Base-by-base conservation (phyloP, 176 grass and related monocot species). In the Ensete glaucum region DNA sequence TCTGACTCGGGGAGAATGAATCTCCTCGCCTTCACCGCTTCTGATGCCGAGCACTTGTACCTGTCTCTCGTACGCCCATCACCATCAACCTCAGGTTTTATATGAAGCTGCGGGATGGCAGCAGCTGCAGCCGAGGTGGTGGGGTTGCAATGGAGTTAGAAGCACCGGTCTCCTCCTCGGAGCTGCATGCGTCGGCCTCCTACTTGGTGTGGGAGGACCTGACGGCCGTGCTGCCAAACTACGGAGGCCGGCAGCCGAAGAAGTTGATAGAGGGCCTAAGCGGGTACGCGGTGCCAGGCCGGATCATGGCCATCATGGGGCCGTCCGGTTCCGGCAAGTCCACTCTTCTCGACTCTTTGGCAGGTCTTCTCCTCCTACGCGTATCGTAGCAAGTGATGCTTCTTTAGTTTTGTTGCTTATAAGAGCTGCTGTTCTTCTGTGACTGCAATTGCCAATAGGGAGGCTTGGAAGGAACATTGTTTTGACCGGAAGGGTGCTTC, bases 181-280 rank as follows among this genome's bases (percentile, higher is more conserved):
- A 82, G 53, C 17, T 19, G 11, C 65, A 77, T 13, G 82, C 86
- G 0, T 85, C 79, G 34, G 91, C 86, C 0, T 82, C 95, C 27
- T 91, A 92, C 86, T 80, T 99, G 53, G 92, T 89, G 54, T 99
- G 95, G 95, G 90, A 99, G 88, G 92, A 94, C 79, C 95, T 99
- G 1, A 94, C 88, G 53, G 95, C 90, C 26, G 88, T 87, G 79
- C 80, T 99, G 63, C 88, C 95, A 0, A 92, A 82, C 3, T 77
- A 82, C 52, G 88, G 94, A 3, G 8, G 23, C 17, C 85, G 85
- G 51, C 54, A 78, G 0, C 82, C 84, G 22, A 92, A 85, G 78
- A 99, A 94, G 78, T 80, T 99, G 64, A 52, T 99, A 71, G 86
- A 89, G 21, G 90, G 88, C 22, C 74, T 99, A 25, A 94, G 74